Base-by-base conservation (phyloP, 108 stramenopile genomes). In the Bacterosira constricta region DNA sequence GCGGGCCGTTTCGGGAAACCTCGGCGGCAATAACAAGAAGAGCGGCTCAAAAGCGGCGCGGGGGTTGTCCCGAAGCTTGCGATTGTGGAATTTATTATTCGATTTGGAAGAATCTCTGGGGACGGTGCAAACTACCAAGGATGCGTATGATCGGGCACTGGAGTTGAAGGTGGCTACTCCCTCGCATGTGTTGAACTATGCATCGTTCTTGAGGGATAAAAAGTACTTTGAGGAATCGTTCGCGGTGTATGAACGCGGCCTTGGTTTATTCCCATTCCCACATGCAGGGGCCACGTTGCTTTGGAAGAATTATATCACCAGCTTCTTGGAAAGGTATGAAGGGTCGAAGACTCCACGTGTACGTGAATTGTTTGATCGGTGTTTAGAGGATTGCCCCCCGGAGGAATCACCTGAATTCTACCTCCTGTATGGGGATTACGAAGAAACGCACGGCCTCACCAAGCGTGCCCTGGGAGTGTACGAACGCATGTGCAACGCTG, bases 91-190 rank as follows among this genome's bases (percentile, higher is more conserved):
- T 65, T 77, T 98, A 49, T 79, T 97, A 56, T 85, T 98, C 52
- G 98, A 98, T 85, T 73, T 99, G 47, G 98, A 99, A 75, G 99
- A 99, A 69, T 91, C 92, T 3, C 71, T 99, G 39, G 99, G 98
- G 3, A 97, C 97, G 1, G 70, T 96, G 15, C 94, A 95, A 69
- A 92, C 93, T 0, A 86, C 95, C 37, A 93, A 95, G 67, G 98
- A 98, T 67, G 96, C 99, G 2, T 99, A 99, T 79, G 88, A 93
- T 44, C 79, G 92, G 10, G 86, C 84, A 36, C 60, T 99, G 39
- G 97, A 98, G 80, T 83, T 92, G 62, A 89, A 94, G 66, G 96
- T 98, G 17, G 97, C 97, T 11, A 99, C 99, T 55, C 88, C 96
- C 4, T 78, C 90, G 29, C 98, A 98, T 68, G 83, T 98, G 26